Conservation (phyloP, 345 rosid genomes). For the Chamaenerion angustifolium region DNA sequence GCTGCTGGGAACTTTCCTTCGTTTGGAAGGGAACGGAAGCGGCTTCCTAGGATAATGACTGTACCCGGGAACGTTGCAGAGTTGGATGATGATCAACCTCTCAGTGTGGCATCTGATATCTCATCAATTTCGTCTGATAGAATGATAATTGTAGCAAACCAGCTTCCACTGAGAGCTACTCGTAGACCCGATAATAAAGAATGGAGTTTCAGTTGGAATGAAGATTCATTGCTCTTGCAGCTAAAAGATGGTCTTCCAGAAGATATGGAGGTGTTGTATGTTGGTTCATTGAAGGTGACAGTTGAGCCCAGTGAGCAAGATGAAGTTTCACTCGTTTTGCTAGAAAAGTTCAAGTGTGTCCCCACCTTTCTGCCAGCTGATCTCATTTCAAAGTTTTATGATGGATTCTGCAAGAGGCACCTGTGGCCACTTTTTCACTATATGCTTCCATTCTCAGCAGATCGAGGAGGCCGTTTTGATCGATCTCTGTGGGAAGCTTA, state of each 20-base stretch:
- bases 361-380: slow-evolving; percentile 32
- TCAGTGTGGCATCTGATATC: slow-evolving; percentile 26
- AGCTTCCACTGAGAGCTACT: slow-evolving; percentile 26
- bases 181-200: slow-evolving; percentile 12
- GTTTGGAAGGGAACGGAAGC: slow-evolving; percentile 24
- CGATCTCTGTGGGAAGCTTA: slow-evolving; percentile 31
- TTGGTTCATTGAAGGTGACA: slow-evolving; percentile 24
- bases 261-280: slow-evolving; percentile 23
- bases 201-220: slow-evolving; percentile 30
- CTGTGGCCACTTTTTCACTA: slow-evolving; percentile 35
- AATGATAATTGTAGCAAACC: slow-evolving; percentile 27
- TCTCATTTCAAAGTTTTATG: slow-evolving; percentile 17
- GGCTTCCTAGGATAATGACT: slow-evolving; percentile 32
- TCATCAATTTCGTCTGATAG: slow-evolving; percentile 21
- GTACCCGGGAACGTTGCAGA: slow-evolving; percentile 30
- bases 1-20: slow-evolving; percentile 39
- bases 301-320: slow-evolving; percentile 25
- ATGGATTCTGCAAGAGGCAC: slow-evolving; percentile 36
- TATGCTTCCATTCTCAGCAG: slow-evolving; percentile 27
- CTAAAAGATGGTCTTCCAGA: slow-evolving; percentile 26
- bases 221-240: slow-evolving; percentile 25
- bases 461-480: slow-evolving; percentile 23
- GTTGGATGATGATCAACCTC: slow-evolving; percentile 27
- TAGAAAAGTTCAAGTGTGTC: slow-evolving; percentile 26
- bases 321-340: slow-evolving; percentile 19